Conservation (phyloP, 2,329 filamentous ascomycete genomes). For the Penicillium thymicola region DNA sequence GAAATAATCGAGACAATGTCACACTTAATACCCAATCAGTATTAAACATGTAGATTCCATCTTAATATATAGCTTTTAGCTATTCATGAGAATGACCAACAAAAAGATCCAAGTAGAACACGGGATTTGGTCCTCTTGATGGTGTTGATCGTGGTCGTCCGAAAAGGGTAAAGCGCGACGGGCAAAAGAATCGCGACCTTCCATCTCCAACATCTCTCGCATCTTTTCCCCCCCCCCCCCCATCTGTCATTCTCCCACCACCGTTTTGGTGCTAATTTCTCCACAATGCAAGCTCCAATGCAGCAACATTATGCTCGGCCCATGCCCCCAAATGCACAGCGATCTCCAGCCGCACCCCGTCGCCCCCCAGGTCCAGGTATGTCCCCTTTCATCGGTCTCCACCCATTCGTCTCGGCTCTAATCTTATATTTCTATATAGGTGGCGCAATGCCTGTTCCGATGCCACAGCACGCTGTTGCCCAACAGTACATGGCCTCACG, state of each 20-base stretch:
- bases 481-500: conserved; percentile 39
- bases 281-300: conserved; percentile 40
- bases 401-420: conserved; percentile 2
- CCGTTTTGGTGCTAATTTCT: conserved; percentile 9
- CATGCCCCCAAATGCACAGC: conserved; percentile 39
- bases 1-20: conserved; percentile 18
- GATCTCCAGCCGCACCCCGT: conserved; percentile 44
- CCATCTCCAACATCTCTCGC: conserved; percentile 20
- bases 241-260: conserved; percentile 14
- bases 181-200: conserved; percentile 37
- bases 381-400: conserved; percentile 22
- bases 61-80: too few species aligned
- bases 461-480: conserved; percentile 38
- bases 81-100: neutral
- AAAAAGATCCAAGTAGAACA: neutral
- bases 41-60: neutral
- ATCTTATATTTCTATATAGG: conserved; percentile 13
- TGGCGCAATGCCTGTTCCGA: conserved; percentile 36
- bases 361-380: conserved; percentile 40
- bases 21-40: neutral
- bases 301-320: conserved; percentile 43
- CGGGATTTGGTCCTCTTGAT: neutral
- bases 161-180: conserved; percentile 38
- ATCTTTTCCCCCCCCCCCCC: conserved; percentile 21
- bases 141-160: conserved; percentile 20